A percentile compares a stretch with the other conserved stretches of the same genome.
These are phyloP conservation scores for Marasmius tenuissimus DNA, from an alignment of 1,284 basidiomycete genomes.

Conservation along the genomic window DNA sequence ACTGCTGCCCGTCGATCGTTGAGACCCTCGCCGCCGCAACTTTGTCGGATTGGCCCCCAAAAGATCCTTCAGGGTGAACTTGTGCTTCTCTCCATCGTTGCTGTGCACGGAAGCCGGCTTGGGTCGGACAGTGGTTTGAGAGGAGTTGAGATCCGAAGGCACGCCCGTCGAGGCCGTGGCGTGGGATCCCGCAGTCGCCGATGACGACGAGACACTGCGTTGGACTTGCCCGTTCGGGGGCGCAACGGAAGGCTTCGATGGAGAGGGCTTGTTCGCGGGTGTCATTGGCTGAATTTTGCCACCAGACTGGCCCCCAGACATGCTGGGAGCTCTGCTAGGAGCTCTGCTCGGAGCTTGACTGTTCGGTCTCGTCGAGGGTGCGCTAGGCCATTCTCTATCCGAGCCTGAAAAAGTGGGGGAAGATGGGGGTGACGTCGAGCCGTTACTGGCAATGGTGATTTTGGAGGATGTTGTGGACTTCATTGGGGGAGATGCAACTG, in stretches of 20 bases:
- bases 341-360: conserved; percentile 58
- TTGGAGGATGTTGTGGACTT: conserved; percentile 7
- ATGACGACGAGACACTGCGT: conserved; percentile 18
- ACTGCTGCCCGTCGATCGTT: conserved; percentile 64
- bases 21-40: conserved; percentile 69
- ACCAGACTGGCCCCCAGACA: conserved; percentile 51
- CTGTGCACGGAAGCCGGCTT: conserved; percentile 55
- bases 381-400: conserved; percentile 52
- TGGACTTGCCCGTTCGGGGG: conserved; percentile 13
- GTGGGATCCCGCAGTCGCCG: conserved; percentile 25
- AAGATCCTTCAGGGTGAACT: conserved; percentile 84
- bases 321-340: conserved; percentile 52
- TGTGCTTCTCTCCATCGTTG: conserved; percentile 56
- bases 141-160: conserved; percentile 22
- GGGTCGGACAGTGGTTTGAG: conserved; percentile 21
- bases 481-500: conserved; percentile 9
- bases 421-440: conserved; percentile 28
- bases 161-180: conserved; percentile 23
- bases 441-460: conserved; percentile 14
- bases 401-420: conserved; percentile 26
- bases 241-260: conserved; percentile 1
- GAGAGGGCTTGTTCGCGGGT: conserved; percentile 4
- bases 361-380: conserved; percentile 60
- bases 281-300: conserved; percentile 32
- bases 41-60: conserved; percentile 66